Percentiles rank a stretch among this genome's conserved stretches.
These are phyloP conservation scores for Tarenaya hassleriana DNA, from an alignment of 345 rosid species.

Conservation along the genomic window DNA sequence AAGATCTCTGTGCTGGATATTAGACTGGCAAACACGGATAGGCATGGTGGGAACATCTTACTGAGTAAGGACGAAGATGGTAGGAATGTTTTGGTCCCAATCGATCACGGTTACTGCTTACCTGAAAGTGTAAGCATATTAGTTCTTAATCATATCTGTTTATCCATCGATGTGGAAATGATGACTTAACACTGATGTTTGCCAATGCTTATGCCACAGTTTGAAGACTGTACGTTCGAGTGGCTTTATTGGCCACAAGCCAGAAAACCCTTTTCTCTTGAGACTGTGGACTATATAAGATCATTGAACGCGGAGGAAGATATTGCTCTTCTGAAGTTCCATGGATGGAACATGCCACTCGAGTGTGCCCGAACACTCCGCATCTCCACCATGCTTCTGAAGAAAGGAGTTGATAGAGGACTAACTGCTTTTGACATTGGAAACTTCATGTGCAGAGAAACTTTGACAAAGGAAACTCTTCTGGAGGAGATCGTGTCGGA, in stretches of 20 bases:
- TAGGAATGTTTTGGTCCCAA: slow-evolving; percentile 47
- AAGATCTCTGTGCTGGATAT: slow-evolving; percentile 82
- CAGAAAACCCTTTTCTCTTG: slow-evolving; percentile 48
- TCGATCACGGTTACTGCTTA: slow-evolving; percentile 93
- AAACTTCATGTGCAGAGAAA: slow-evolving; percentile 74
- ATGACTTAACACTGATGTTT: slow-evolving; percentile 1
- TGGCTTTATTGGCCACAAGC: slow-evolving; percentile 97
- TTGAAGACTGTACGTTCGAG: slow-evolving; percentile 89
- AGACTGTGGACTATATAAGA: slow-evolving; percentile 49
- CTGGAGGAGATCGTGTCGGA: slow-evolving; percentile 30
- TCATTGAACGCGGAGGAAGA: slow-evolving; percentile 66
- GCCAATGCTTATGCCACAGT: slow-evolving; percentile 37
- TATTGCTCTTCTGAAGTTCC: slow-evolving; percentile 49
- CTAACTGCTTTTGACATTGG: slow-evolving; percentile 70
- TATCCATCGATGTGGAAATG: no score
- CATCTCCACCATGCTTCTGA: slow-evolving; percentile 78
- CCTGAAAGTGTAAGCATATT: slow-evolving; percentile 60
- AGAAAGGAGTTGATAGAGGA: slow-evolving; percentile 74
- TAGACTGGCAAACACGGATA: slow-evolving; percentile 82
- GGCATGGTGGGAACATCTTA: slow-evolving; percentile 86
- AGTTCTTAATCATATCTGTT: not conserved
- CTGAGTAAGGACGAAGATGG: slow-evolving; percentile 47
- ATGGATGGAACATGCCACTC: slow-evolving; percentile 67
- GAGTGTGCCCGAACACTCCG: slow-evolving; percentile 47
- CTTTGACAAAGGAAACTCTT: slow-evolving; percentile 45